Percentiles rank a stretch among this genome's conserved stretches.
Conservation (phyloP, 2,329 filamentous ascomycete genomes). For the Claviceps fusiformis region DNA sequence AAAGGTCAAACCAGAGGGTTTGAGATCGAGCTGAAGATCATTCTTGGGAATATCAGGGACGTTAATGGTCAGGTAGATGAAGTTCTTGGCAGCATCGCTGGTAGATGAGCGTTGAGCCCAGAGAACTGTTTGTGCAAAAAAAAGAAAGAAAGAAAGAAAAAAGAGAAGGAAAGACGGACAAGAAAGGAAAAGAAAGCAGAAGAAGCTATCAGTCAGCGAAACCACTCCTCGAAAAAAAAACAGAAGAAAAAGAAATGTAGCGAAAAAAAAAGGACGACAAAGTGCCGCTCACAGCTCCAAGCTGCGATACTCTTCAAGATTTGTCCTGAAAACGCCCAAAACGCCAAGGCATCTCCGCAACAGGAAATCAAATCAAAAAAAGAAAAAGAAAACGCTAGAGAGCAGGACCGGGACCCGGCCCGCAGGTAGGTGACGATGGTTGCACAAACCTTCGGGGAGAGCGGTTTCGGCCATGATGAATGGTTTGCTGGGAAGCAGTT, state of each 20-base stretch:
- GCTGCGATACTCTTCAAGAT: too few relatives aligned
- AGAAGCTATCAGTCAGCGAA: background rate
- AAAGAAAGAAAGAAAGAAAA: background rate
- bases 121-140: slow-evolving; percentile 48
- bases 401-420: background rate
- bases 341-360: too few relatives aligned
- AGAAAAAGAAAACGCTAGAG: background rate
- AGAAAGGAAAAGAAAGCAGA: too few relatives aligned
- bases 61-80: slow-evolving; percentile 83
- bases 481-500: background rate
- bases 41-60: slow-evolving; percentile 70
- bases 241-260: background rate
- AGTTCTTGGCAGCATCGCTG: slow-evolving; percentile 74
- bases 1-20: slow-evolving; percentile 66
- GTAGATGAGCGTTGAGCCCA: slow-evolving; percentile 94
- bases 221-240: too few relatives aligned
- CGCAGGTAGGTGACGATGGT: background rate
- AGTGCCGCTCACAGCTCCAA: too few relatives aligned
- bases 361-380: background rate
- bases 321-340: too few relatives aligned
- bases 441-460: slow-evolving; percentile 25
- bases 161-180: too few relatives aligned
- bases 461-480: slow-evolving; percentile 15
- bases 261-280: too few relatives aligned
- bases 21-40: slow-evolving; percentile 70